Conservation (phyloP, 192 early-diverging fungal genomes). For the Diversispora eburnea region DNA sequence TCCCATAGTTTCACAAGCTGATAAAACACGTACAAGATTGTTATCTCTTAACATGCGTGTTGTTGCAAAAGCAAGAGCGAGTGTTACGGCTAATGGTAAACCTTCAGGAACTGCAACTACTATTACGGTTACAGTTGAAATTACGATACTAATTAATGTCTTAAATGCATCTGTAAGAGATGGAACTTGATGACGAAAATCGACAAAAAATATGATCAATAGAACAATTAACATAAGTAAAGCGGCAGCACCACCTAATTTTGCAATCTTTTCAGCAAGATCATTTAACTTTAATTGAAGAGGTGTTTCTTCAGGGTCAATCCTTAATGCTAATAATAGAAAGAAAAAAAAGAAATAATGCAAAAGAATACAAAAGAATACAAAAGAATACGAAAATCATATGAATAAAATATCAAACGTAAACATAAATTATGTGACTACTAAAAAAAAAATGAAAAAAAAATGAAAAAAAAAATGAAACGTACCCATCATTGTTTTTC, state of each 20-base stretch:
- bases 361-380: too few species aligned
- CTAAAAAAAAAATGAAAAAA: too few species aligned
- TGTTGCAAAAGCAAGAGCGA: constrained; percentile 93
- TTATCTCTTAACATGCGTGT: constrained; percentile 95
- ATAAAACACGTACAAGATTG: constrained; percentile 92
- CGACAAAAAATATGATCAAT: constrained; percentile 79
- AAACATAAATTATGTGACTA: neutral
- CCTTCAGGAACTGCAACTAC: constrained; percentile 99
- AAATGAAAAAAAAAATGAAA: too few species aligned
- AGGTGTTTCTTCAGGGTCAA: constrained; percentile 84
- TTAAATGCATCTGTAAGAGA: constrained; percentile 53
- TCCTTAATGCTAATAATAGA: constrained; percentile 54
- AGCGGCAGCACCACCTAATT: constrained; percentile 81
- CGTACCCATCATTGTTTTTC: constrained; percentile 75
- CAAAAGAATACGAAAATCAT: too few species aligned
- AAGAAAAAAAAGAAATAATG: neutral
- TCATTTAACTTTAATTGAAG: constrained; percentile 86
- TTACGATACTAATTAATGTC: constrained; percentile 73
- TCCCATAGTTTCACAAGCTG: constrained; percentile 98
- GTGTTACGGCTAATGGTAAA: constrained; percentile 93
- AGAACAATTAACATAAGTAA: constrained; percentile 83
- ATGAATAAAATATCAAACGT: neutral
- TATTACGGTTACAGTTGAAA: constrained; percentile 88
- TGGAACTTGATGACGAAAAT: constrained; percentile 41
- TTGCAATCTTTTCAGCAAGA: constrained; percentile 91